Evolutionary conservation across 1,284 basidiomycete species (phyloP).

Genomic region (Albatrellus sp.): DNA sequence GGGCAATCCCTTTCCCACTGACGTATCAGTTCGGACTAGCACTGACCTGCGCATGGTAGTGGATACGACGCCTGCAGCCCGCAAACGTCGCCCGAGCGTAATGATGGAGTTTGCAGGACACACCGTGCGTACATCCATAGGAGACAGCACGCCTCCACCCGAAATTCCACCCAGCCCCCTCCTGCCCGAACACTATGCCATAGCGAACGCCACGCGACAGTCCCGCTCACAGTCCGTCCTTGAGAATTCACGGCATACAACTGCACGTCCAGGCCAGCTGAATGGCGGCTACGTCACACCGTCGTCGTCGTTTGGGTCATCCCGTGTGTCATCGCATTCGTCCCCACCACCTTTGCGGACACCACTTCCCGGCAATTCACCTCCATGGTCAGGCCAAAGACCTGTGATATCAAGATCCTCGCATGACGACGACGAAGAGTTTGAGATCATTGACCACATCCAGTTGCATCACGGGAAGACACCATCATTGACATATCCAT

Average conservation of each 20-base stretch:
- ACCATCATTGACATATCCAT: conserved; percentile 25
- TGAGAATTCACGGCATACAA: conserved; percentile 13
- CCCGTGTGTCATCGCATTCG: conserved; percentile 15
- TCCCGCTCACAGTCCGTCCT: conserved; percentile 22
- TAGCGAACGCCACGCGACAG: conserved; percentile 15
- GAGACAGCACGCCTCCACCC: conserved; percentile 14
- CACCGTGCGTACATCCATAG: conserved; percentile 16
- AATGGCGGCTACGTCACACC: conserved; percentile 11
- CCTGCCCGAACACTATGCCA: conserved; percentile 25
- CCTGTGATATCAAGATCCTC: conserved; percentile 17
- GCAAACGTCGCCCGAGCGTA: conserved; percentile 26
- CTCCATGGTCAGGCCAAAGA: conserved; percentile 18
- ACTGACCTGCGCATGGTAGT: conserved; percentile 11
- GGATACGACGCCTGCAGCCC: conserved; percentile 15
- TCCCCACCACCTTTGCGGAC: conserved; percentile 16
- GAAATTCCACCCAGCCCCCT: conserved; percentile 31
- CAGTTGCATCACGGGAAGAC: conserved; percentile 11
- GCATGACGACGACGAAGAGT: conserved; percentile 20
- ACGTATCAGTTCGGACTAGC: conserved; percentile 18
- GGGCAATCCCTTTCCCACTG: conserved; percentile 13
- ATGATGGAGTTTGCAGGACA: conserved; percentile 16
- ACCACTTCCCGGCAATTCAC: conserved; percentile 16
- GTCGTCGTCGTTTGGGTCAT: conserved; percentile 6
- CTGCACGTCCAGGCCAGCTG: conserved; percentile 15
- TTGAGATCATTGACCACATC: conserved; percentile 22